Base-by-base conservation (phyloP, 129 eudicot species). In the Glebionis coronaria region DNA sequence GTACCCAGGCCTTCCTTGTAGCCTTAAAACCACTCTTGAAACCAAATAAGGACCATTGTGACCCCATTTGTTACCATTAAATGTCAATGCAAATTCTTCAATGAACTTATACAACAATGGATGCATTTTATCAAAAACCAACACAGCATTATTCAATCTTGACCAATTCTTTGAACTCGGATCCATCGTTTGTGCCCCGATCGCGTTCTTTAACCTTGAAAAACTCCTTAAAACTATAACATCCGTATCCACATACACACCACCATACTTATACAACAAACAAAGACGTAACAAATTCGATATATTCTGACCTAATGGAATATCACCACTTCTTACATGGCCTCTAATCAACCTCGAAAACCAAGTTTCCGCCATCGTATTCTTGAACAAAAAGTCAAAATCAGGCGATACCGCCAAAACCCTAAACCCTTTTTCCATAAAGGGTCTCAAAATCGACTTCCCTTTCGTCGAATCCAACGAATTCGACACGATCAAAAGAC, bases 51-150 rank as follows among this genome's bases (percentile, higher is more conserved):
- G 98, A 19, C 98, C 98, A 73, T 93, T 93, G 61, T 88, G 95
- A 53, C 98, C 98, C 98, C 98, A 93, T 78, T 93, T 93, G 56
- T 84, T 88, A 12, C 98, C 98, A 61, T 93, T 83, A 52, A 93
- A 93, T 29, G 98, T 93, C 4, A 84, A 73, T 10, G 96, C 88
- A 77, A 88, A 93, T 71, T 93, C 98, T 61, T 93, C 82, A 35
- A 93, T 93, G 72, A 93, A 88, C 75, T 86, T 86, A 84, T 73
- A 82, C 44, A 93, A 63, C 35, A 93, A 72, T 0, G 95, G 98
- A 76, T 93, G 98, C 63, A 83, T 85, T 67, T 88, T 82, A 62
- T 93, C 96, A 45, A 93, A 93, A 0, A 88, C 71, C 98, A 93
- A 76, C 31, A 93, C 94, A 12, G 97, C 98, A 81, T 88, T 88